phyloP scores from a whole-genome alignment of 805 yeast genomes.

The Jamesozyma gamospora region DNA sequence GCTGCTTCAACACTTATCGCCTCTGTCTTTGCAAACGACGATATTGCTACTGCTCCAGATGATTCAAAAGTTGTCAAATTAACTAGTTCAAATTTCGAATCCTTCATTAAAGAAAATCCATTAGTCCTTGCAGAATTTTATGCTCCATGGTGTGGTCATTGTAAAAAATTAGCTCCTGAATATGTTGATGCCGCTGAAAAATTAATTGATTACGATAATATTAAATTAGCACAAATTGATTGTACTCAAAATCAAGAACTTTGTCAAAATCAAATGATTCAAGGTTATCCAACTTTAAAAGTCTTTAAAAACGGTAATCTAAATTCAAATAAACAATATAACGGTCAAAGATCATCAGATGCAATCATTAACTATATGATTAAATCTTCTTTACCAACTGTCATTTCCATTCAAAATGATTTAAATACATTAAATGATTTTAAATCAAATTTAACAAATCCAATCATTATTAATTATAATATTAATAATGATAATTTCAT shows the following conservation, averaged over 20 bases:
- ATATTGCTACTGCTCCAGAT: conserved; percentile 58
- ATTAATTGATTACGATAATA: conserved; percentile 45
- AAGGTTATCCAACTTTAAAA: conserved; percentile 80
- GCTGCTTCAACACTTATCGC: conserved; percentile 16
- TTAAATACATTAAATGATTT: conserved; percentile 40
- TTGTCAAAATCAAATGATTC: conserved; percentile 56
- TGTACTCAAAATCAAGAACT: conserved; percentile 70
- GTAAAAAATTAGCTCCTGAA: conserved; percentile 81
- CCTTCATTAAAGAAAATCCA: conserved; percentile 60
- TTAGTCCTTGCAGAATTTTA: conserved; percentile 79
- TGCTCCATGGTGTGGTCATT: conserved; percentile 98
- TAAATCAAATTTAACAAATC: conserved; percentile 30
- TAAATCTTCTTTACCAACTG: conserved; percentile 74
- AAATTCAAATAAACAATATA: conserved; percentile 47
- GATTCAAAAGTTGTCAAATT: conserved; percentile 83
- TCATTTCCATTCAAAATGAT: conserved; percentile 38
- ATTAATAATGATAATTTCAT: conserved; percentile 30
- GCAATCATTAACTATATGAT: conserved; percentile 72
- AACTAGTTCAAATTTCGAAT: conserved; percentile 52
- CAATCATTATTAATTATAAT: conserved; percentile 49
- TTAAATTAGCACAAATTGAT: conserved; percentile 74
- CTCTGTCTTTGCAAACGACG: conserved; percentile 32
- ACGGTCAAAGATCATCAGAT: conserved; percentile 75
- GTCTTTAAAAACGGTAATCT: conserved; percentile 48
- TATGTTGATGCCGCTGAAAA: conserved; percentile 72